Conservation (phyloP, 306 rosid species). For the Citrullus colocynthis region DNA sequence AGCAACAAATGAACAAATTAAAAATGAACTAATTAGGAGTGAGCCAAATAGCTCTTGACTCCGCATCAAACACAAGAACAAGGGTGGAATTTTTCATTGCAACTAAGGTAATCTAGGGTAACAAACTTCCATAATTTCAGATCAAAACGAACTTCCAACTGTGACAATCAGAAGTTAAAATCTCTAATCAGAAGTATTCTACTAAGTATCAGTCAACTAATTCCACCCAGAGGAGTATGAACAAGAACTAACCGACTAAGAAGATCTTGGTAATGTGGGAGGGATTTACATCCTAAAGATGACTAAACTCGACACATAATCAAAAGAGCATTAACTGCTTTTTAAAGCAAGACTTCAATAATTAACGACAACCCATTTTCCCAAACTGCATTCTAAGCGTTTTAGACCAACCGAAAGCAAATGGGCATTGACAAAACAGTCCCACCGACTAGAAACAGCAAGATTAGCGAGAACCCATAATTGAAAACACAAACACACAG, state of each 20-base stretch:
- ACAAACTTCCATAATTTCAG: slow-evolving; percentile 23
- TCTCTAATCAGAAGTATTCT: slow-evolving; percentile 11
- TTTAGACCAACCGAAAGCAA: slow-evolving; percentile 23
- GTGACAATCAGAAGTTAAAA: not conserved
- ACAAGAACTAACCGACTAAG: slow-evolving; percentile 12
- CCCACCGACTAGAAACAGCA: slow-evolving; percentile 2
- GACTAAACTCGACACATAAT: slow-evolving; percentile 10
- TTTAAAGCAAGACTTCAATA: slow-evolving; percentile 15
- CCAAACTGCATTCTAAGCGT: slow-evolving; percentile 31
- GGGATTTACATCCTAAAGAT: slow-evolving; percentile 17
- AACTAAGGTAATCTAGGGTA: not conserved
- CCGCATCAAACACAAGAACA: not conserved
- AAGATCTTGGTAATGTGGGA: slow-evolving; percentile 26
- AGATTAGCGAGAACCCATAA: slow-evolving; percentile 66
- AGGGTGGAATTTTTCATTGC: slow-evolving; percentile 1
- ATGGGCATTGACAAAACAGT: slow-evolving; percentile 25
- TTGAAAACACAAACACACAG: slow-evolving; percentile 17
- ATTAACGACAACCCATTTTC: slow-evolving; percentile 49
- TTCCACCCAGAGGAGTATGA: slow-evolving; percentile 10
- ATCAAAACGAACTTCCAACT: slow-evolving; percentile 4
- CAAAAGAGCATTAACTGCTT: slow-evolving; percentile 11
- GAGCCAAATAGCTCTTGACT: not conserved
- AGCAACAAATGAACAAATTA: slow-evolving; percentile 4
- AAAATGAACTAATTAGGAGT: slow-evolving; percentile 24
- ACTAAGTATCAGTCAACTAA: slow-evolving; percentile 11